Evolutionary conservation across 2,329 filamentous ascomycete species (phyloP).

Genomic region (Fusarium nanum): DNA sequence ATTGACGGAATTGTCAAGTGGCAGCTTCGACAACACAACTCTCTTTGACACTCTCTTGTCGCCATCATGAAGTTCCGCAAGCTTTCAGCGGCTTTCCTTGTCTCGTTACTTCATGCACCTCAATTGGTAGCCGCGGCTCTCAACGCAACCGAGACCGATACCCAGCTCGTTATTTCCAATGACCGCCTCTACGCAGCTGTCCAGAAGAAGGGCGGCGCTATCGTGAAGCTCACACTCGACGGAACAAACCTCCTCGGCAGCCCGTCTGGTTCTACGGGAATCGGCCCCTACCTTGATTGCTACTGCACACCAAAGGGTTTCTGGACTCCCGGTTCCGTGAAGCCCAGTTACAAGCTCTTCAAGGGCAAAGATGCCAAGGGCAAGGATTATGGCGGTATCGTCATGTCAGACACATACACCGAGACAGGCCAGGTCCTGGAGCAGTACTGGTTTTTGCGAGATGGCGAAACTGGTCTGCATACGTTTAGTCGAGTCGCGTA

Average conservation of each 20-base stretch:
- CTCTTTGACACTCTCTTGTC: background rate
- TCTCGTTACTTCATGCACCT: conserved; percentile 39
- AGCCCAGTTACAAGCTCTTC: conserved; percentile 58
- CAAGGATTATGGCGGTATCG: conserved; percentile 66
- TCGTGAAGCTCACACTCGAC: conserved; percentile 53
- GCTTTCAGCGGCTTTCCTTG: conserved; percentile 36
- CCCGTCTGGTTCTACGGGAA: conserved; percentile 53
- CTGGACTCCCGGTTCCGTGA: conserved; percentile 67
- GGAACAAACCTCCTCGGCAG: conserved; percentile 63
- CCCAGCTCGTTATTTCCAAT: conserved; percentile 52
- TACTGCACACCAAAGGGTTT: conserved; percentile 70
- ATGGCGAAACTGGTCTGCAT: conserved; percentile 72
- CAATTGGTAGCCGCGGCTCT: conserved; percentile 44
- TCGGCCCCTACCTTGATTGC: conserved; percentile 71
- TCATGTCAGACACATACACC: conserved; percentile 69
- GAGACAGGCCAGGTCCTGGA: conserved; percentile 69
- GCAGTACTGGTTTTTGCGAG: conserved; percentile 73
- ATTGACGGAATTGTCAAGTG: conserved; percentile 1
- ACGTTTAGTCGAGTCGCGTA: conserved; percentile 71
- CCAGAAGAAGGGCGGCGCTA: conserved; percentile 52
- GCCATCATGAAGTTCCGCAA: conserved; percentile 41
- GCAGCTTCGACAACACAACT: conserved; percentile 10
- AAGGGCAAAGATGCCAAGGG: conserved; percentile 61
- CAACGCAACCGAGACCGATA: conserved; percentile 51
- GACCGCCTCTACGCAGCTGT: conserved; percentile 54